Evolutionary conservation across 179 eudicot species (phyloP).

Genomic region (Spergularia azorica): DNA sequence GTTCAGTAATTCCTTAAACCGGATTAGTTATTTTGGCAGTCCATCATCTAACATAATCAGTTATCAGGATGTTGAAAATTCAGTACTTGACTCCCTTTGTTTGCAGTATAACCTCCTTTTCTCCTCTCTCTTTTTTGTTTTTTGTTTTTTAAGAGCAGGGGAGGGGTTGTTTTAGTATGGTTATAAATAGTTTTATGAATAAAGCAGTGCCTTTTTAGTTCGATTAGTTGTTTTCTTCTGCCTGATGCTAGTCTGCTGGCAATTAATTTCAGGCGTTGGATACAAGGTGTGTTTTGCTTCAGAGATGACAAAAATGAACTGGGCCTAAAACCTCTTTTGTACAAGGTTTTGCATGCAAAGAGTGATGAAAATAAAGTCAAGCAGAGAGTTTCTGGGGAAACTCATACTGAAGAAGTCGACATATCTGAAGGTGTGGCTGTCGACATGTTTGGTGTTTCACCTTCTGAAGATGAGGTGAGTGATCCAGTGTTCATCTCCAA

Average conservation of each 20-base stretch:
- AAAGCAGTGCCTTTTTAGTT: not conserved
- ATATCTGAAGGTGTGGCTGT: slow-evolving; percentile 78
- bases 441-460: slow-evolving; percentile 78
- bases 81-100: too few species aligned
- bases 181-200: too few species aligned
- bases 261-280: slow-evolving; percentile 72
- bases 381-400: slow-evolving; percentile 22
- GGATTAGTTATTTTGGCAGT: not conserved
- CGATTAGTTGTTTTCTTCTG: not conserved
- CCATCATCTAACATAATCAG: not conserved
- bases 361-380: slow-evolving; percentile 27
- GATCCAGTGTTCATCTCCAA: not conserved
- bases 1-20: not conserved
- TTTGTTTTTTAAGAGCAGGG: too few species aligned
- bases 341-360: slow-evolving; percentile 5
- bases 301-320: slow-evolving; percentile 15
- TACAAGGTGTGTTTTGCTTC: slow-evolving; percentile 77
- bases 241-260: slow-evolving; percentile 10
- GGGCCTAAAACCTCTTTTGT: slow-evolving; percentile 19
- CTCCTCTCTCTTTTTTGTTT: too few species aligned
- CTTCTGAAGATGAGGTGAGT: slow-evolving; percentile 65
- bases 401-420: slow-evolving; percentile 57
- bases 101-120: too few species aligned
- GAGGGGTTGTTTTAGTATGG: too few species aligned
- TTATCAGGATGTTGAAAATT: too few species aligned